Evolutionary conservation across 495 filamentous ascomycete species (phyloP).

Genomic region (Penicillium longicatenatum): DNA sequence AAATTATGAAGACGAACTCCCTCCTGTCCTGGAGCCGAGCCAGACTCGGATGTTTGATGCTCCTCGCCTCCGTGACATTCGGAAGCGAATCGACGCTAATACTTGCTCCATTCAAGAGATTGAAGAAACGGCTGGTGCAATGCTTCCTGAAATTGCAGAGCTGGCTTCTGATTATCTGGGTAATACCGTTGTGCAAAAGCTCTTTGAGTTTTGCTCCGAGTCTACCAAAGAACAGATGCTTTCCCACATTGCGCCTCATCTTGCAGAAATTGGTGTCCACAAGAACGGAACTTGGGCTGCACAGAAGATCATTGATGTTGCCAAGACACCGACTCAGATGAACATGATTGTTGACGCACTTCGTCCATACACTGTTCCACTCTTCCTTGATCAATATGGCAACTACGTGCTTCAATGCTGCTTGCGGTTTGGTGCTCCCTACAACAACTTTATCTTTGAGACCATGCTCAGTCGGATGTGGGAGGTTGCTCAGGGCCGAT

Average conservation of each 20-base stretch:
- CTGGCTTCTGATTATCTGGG: slow-evolving; percentile 93
- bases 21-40: slow-evolving; percentile 83
- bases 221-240: slow-evolving; percentile 90
- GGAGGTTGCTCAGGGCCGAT: slow-evolving; percentile 91
- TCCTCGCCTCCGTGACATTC: slow-evolving; percentile 91
- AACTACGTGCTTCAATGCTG: slow-evolving; percentile 98
- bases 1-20: slow-evolving; percentile 78
- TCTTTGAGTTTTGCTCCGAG: slow-evolving; percentile 96
- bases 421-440: slow-evolving; percentile 82
- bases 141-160: slow-evolving; percentile 96
- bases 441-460: slow-evolving; percentile 97
- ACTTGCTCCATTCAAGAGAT: slow-evolving; percentile 83
- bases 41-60: slow-evolving; percentile 93
- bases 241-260: slow-evolving; percentile 79
- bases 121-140: slow-evolving; percentile 84
- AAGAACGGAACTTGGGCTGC: slow-evolving; percentile 99
- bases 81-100: slow-evolving; percentile 96
- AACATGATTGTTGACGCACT: slow-evolving; percentile 79
- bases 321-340: slow-evolving; percentile 83
- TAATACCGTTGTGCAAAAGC: slow-evolving; percentile 98
- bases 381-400: slow-evolving; percentile 97
- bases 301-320: slow-evolving; percentile 98
- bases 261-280: slow-evolving; percentile 95
- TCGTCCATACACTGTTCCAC: slow-evolving; percentile 78
- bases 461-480: slow-evolving; percentile 94